Base-by-base conservation (phyloP, 2,329 filamentous ascomycete species). In the Diaporthe aspalathi region DNA sequence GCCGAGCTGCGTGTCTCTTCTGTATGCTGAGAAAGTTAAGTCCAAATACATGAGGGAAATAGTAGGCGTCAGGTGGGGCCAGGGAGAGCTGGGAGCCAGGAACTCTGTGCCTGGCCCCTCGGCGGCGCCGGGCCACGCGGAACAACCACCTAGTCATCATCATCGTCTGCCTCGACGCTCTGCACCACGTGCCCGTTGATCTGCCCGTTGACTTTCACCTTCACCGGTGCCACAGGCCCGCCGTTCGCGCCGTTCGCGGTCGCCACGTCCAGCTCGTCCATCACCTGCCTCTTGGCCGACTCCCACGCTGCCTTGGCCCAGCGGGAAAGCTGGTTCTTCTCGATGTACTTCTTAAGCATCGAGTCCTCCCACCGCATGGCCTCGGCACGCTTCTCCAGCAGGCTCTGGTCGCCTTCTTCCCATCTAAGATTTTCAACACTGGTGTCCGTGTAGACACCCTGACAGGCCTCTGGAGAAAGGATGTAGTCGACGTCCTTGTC, bases 351-450 rank as follows among this genome's bases (percentile, higher is more conserved):
- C 66, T 85, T 83, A 49, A 98, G 84, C 14, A 88, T 78, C 72
- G 87, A 86, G 77, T 95, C 92, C 81, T 97, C 94, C 70, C 86
- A 86, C 70, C 88, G 85, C 83, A 96, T 92, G 71, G 94, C 93
- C 32, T 90, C 88, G 35, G 91, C 82, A 71, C 97, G 87, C 70
- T 90, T 91, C 70, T 89, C 85, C 71, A 90, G 87, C 76, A 93
- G 87, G 53, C 89, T 87, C 52, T 90, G 87, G 71, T 91, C 88
- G 76, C 91, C 86, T 53, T 84, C 80, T 17, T 68, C 69, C 45
- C 69, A 71, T 77, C 83, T 81, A 82, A 90, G 89, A 66, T 90
- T 86, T 71, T 89, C 84, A 74, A 91, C 89, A 1, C 93, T 84
- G 45, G 87, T 84, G 35, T 91, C 86, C 3, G 88, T 87, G 71